Base-by-base conservation (phyloP, 805 yeast genomes). In the Torulaspora microellipsoides region DNA sequence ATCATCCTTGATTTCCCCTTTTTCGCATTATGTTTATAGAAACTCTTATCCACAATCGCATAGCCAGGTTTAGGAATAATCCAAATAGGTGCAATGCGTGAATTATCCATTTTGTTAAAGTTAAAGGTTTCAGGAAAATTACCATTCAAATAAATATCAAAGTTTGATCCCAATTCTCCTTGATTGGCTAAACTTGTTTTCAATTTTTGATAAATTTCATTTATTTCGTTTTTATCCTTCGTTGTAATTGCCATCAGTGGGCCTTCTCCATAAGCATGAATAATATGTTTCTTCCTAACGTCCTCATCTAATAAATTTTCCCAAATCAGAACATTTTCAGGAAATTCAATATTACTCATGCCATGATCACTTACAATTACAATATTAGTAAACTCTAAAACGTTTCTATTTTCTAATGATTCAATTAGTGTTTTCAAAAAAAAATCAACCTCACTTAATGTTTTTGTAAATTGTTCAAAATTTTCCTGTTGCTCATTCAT, bases 281-380 rank as follows among this genome's bases (percentile, higher is more conserved):
- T 41, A 14, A 54, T 35, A 31, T 43, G 39, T 3, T 45, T 28
- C 32, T 46, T 45, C 13, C 43, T 36, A 5, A 42, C 52, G 1
- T 61, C 55, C 47, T 75, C 47, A 54, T 79, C 80, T 9, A 87
- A 64, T 13, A 86, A 48, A 50, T 88, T 93, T 60, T 88, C 96
- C 47, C 90, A 63, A 48, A 78, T 78, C 1, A 89, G 66, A 9
- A 86, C 61, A 47, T 80, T 77, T 49, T 80, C 46, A 8, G 51
- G 45, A 27, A 48, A 76, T 0, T 86, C 75, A 1, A 95, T 84
- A 6, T 95, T 91, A 0, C 95, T 83, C 95, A 88, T 89, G 9
- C 96, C 96, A 60, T 89, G 96, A 62, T 90, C 96, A 35, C 95
- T 85, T 3, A 90, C 84, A 34, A 90, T 67, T 0, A 91, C 65